Percentiles rank a stretch among this genome's conserved stretches.
Evolutionary conservation across 148 eudicot species (phyloP).

Genomic region (Camellia japonica): DNA sequence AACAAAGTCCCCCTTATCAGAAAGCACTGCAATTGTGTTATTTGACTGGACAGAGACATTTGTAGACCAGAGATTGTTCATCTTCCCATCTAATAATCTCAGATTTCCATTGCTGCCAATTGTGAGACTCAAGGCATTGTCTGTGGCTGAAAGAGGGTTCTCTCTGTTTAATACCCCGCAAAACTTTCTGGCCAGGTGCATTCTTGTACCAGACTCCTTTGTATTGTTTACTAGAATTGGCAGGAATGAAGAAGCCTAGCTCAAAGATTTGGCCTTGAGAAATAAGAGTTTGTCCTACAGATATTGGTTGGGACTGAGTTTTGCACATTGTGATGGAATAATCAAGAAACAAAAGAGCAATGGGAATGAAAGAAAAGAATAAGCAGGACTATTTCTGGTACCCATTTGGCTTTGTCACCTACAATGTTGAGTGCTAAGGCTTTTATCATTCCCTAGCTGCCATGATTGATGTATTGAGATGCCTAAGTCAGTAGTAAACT

Average conservation of each 20-base stretch:
- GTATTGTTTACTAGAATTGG: neutral
- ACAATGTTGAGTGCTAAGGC: no score
- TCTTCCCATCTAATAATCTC: neutral
- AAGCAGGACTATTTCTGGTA: neutral
- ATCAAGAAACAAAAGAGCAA: neutral
- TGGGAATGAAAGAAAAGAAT: neutral
- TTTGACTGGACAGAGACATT: neutral
- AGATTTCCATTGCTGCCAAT: neutral
- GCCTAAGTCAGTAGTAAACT: no score
- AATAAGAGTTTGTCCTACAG: neutral
- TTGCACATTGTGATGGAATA: neutral
- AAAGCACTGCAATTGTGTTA: neutral
- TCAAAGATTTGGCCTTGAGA: neutral
- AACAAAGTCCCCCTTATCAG: neutral
- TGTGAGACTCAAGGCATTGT: neutral
- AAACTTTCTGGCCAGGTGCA: neutral
- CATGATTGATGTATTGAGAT: no score
- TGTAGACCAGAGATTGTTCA: constrained; percentile 1
- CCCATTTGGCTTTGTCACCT: neutral
- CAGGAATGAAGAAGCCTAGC: constrained; percentile 11
- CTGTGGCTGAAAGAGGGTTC: neutral
- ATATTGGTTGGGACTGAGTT: neutral
- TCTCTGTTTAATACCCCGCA: constrained; percentile 13
- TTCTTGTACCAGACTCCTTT: constrained; percentile 6
- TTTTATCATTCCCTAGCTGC: no score